These are phyloP conservation scores for Blastobotrys peoriensis DNA, from an alignment of 805 yeast species.

Conservation along the genomic window DNA sequence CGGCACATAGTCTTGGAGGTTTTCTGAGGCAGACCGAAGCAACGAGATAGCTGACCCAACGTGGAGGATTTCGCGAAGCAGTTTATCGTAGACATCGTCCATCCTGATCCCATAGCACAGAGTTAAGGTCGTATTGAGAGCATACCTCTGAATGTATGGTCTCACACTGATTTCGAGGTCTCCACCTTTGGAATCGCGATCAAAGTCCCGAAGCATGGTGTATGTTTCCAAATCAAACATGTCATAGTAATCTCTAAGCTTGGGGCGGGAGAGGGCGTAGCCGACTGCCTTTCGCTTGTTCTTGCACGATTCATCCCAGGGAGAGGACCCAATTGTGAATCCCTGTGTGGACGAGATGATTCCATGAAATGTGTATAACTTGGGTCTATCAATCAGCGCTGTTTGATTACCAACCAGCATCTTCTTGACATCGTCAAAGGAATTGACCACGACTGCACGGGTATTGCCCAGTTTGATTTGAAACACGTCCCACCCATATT, in stretches of 20 bases:
- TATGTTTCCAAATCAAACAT: slow-evolving; percentile 34
- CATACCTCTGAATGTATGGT: slow-evolving; percentile 33
- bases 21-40: slow-evolving; percentile 34
- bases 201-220: slow-evolving; percentile 32
- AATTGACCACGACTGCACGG: slow-evolving; percentile 62
- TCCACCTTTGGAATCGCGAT: slow-evolving; percentile 17
- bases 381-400: slow-evolving; percentile 62
- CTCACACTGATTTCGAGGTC: slow-evolving; percentile 23
- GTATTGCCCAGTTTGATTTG: slow-evolving; percentile 58
- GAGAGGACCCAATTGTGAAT: slow-evolving; percentile 39
- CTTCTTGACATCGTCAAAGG: slow-evolving; percentile 46
- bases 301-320: slow-evolving; percentile 36
- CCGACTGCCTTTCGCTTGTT: slow-evolving; percentile 36
- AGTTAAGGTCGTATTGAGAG: slow-evolving; percentile 36
- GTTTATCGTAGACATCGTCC: slow-evolving; percentile 29
- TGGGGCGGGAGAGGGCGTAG: slow-evolving; percentile 34
- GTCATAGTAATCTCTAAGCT: slow-evolving; percentile 31
- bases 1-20: slow-evolving; percentile 36
- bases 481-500: slow-evolving; percentile 37
- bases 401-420: slow-evolving; percentile 47
- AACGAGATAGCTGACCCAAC: slow-evolving; percentile 31
- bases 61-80: slow-evolving; percentile 28
- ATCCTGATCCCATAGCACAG: slow-evolving; percentile 37
- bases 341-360: slow-evolving; percentile 44
- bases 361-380: slow-evolving; percentile 59